Base-by-base conservation (phyloP, 2,329 filamentous ascomycete genomes). In the Trichoderma sp. region DNA sequence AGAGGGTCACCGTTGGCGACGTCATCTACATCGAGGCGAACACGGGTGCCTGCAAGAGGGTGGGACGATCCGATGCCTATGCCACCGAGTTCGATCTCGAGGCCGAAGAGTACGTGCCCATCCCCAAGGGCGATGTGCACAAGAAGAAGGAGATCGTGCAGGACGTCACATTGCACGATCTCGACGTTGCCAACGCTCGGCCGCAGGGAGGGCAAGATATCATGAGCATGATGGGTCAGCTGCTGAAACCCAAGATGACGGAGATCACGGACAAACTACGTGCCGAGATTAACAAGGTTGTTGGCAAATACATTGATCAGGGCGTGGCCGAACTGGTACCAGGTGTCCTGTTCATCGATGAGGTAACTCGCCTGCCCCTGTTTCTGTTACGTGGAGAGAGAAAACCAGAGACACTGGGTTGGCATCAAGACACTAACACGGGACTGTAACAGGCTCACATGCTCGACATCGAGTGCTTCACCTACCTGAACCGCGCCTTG, bases 81-180 rank as follows among this genome's bases (percentile, higher is more conserved):
- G 94, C 93, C 30, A 99, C 95, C 59, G 95, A 99, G 77, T 99
- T 99, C 76, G 95, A 99, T 76, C 87, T 99, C 57, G 95, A 99
- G 81, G 95, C 95, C 2, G 95, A 99, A 79, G 95, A 99, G 80
- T 99, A 99, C 77, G 95, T 99, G 69, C 95, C 95, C 6, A 96
- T 99, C 69, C 95, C 95, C 65, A 99, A 99, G 82, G 95, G 95
- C 66, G 95, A 99, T 74, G 95, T 99, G 62, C 95, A 98, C 83
- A 99, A 99, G 87, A 98, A 97, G 88, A 99, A 99, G 83, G 95
- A 99, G 80, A 96, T 99, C 71, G 95, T 99, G 43, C 95, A 99
- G 78, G 95, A 99, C 74, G 95, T 99, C 68, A 97, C 95, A 52
- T 85, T 99, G 69, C 95, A 99, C 78, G 95, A 99, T 75, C 83